Percentiles rank a stretch among this genome's conserved stretches.
Evolutionary conservation across 2,329 filamentous ascomycete species (phyloP).

Genomic region (Neoarthrinium moseri): DNA sequence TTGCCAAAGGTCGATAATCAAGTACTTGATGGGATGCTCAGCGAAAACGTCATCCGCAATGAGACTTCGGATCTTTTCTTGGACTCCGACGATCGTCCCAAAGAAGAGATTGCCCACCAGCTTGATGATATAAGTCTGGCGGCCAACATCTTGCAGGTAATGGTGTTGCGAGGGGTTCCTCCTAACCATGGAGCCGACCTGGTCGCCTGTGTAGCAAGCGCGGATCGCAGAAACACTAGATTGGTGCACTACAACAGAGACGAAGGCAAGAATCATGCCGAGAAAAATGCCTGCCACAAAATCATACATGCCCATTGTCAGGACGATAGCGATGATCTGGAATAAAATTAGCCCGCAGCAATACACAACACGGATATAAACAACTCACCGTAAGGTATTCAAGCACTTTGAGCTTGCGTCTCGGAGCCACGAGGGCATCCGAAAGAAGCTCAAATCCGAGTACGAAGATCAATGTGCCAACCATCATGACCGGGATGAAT

Average conservation of each 20-base stretch:
- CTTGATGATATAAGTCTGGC: conserved; percentile 89
- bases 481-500: conserved; percentile 95
- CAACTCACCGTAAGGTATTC: conserved; percentile 79
- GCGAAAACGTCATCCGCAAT: conserved; percentile 81
- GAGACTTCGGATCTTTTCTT: conserved; percentile 79
- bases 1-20: conserved; percentile 84
- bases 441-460: conserved; percentile 88
- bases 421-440: conserved; percentile 85
- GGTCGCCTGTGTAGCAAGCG: conserved; percentile 84
- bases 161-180: conserved; percentile 86
- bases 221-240: conserved; percentile 87
- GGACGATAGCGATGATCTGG: conserved; percentile 78
- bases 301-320: conserved; percentile 96
- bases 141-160: conserved; percentile 81
- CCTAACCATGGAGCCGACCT: conserved; percentile 88
- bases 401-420: conserved; percentile 79
- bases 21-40: conserved; percentile 77
- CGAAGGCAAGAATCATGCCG: conserved; percentile 87
- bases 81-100: conserved; percentile 93
- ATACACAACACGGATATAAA: not conserved
- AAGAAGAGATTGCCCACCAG: conserved; percentile 97
- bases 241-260: conserved; percentile 88
- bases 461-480: conserved; percentile 91
- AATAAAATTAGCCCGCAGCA: not conserved
- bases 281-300: conserved; percentile 93